A percentile compares a stretch with the other conserved stretches of the same genome.
These are phyloP conservation scores for Luzula sylvatica DNA, from an alignment of 176 grass and related monocot species.

Conservation along the genomic window DNA sequence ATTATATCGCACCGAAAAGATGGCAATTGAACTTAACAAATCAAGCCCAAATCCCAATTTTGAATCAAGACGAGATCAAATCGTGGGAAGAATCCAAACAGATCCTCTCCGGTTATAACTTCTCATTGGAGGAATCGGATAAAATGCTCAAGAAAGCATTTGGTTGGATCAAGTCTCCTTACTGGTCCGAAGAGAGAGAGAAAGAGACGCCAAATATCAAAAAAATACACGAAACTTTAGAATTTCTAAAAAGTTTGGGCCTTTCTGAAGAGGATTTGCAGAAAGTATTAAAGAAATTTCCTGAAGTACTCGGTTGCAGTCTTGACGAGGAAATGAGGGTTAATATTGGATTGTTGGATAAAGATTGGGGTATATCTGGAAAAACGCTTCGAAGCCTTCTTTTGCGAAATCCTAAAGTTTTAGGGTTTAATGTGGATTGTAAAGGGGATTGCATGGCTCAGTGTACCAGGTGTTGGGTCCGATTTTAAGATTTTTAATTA, in stretches of 20 bases:
- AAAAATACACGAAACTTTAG: conserved; percentile 25
- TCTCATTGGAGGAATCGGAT: conserved; percentile 39
- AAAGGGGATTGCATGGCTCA: conserved; percentile 78
- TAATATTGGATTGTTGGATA: conserved; percentile 63
- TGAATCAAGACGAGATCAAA: conserved; percentile 35
- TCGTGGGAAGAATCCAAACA: conserved; percentile 57
- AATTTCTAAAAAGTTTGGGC: conserved; percentile 52
- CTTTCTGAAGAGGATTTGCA: conserved; percentile 57
- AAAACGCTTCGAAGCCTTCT: conserved; percentile 68
- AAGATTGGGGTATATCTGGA: conserved; percentile 79
- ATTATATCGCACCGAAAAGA: background rate
- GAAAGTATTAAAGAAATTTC: conserved; percentile 89
- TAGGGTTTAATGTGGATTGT: conserved; percentile 84
- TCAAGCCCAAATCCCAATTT: conserved; percentile 26
- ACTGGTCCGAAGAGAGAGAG: conserved; percentile 74
- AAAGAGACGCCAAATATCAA: conserved; percentile 41
- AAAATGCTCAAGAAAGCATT: conserved; percentile 78
- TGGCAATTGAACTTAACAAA: conserved; percentile 32
- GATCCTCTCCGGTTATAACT: conserved; percentile 36
- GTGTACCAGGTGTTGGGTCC: conserved; percentile 88
- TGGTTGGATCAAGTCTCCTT: conserved; percentile 75
- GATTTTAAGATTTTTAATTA: conserved; percentile 45
- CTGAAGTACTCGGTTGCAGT: conserved; percentile 80
- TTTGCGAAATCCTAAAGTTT: conserved; percentile 75
- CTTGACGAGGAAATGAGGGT: conserved; percentile 55